Evolutionary conservation across 2,329 filamentous ascomycete species (phyloP).

Genomic region (Phyllosticta capitalensis): DNA sequence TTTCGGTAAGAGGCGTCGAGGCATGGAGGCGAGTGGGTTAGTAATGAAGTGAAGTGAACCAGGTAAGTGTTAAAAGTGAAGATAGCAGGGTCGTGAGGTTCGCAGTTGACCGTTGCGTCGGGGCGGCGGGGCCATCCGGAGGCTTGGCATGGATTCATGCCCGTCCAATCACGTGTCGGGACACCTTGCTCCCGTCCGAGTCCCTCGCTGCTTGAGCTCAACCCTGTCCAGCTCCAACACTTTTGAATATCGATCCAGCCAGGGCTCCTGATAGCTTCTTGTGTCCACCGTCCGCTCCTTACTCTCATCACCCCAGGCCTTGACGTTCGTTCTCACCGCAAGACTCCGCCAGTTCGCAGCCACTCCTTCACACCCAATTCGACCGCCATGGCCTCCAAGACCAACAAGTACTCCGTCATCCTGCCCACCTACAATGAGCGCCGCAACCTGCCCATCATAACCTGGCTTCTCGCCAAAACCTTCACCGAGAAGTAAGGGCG

Average conservation of each 20-base stretch:
- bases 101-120: neutral
- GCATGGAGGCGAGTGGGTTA: neutral
- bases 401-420: conserved; percentile 81
- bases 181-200: neutral
- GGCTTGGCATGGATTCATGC: neutral
- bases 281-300: conserved; percentile 5
- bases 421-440: conserved; percentile 98
- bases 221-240: neutral
- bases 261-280: conserved; percentile 4
- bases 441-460: conserved; percentile 89
- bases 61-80: neutral
- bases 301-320: neutral
- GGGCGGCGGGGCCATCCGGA: neutral
- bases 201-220: neutral
- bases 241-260: neutral
- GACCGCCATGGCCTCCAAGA: conserved; percentile 9
- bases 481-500: conserved; percentile 71
- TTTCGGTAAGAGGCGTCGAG: neutral
- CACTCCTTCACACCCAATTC: neutral
- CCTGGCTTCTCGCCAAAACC: conserved; percentile 85
- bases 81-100: neutral
- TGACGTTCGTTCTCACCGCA: neutral
- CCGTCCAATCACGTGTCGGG: neutral
- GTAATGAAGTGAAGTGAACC: neutral
- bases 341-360: neutral